Conservation (phyloP, 2,329 filamentous ascomycete genomes). For the Sclerotinia borealis region DNA sequence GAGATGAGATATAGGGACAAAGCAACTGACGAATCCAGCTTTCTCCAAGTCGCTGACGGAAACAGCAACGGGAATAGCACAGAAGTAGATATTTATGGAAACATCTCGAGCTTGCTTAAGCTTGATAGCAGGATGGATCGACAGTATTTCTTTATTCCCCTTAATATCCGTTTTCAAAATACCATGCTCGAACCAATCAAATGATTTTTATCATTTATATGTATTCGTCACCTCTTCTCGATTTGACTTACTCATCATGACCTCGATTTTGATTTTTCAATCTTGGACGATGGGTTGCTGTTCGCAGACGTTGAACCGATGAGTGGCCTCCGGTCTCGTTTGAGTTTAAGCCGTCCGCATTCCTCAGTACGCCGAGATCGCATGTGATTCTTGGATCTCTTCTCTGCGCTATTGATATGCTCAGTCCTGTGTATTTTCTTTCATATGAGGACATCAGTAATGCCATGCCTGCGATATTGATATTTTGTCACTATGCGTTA, state of each 20-base stretch:
- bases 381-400: background rate
- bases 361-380: background rate
- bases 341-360: slow-evolving; percentile 1
- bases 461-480: background rate
- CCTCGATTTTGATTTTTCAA: background rate
- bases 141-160: background rate
- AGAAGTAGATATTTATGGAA: background rate
- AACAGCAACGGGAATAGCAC: background rate
- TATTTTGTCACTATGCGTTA: background rate
- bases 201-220: background rate
- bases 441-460: too few relatives aligned
- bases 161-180: background rate
- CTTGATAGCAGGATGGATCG: background rate
- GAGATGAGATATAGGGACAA: background rate
- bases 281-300: background rate
- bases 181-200: background rate
- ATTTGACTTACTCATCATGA: background rate
- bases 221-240: background rate
- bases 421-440: background rate
- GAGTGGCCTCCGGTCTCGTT: background rate
- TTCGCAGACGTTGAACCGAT: background rate
- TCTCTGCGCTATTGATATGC: too few relatives aligned
- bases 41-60: background rate
- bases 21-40: background rate
- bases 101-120: background rate